Base-by-base conservation (phyloP, 768 basidiomycete genomes). In the Lentinus brumalis region DNA sequence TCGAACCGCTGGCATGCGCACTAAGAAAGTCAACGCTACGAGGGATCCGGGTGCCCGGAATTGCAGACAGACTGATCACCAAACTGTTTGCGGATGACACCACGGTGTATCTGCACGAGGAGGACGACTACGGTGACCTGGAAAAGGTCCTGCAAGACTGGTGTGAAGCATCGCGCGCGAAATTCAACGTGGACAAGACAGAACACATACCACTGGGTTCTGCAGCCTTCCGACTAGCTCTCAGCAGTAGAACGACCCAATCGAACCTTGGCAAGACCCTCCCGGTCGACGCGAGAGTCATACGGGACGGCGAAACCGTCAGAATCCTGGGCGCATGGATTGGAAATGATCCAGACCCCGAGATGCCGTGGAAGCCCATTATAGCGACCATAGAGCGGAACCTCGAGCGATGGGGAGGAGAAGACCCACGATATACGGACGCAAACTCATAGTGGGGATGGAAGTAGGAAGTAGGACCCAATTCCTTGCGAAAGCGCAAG, bases 181-280 rank as follows among this genome's bases (percentile, higher is more conserved):
- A 75, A 42, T 83, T 81, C 63, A 83, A 81, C 53, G 57, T 66
- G 0, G 49, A 54, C 0, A 83, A 83, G 62, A 81, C 79, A 0
- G 72, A 75, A 38, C 61, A 78, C 0, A 68, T 80, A 1, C 78
- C 76, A 0, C 66, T 79, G 0, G 77, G 79, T 0, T 39, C 58
- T 2, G 32, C 32, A 4, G 51, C 55, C 4, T 72, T 66, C 63
- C 53, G 73, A 14, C n/a, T 2, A 7, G 12, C 2, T 7, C 30
- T 15, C 49, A 11, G 49, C 14, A 30, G 5, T 29, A 32, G 31
- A 44, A 12, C 26, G 15, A 26, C 21, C 21, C 16, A 44, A 31
- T 45, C 56, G 18, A 38, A 26, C 21, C 21, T 26, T 26, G 21
- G 21, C 21, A 26, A 26, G 21, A 26, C 21, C 21, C 21, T 26